These are phyloP conservation scores for Didymella segeticola DNA, from an alignment of 2,329 filamentous ascomycete genomes.

Conservation along the genomic window DNA sequence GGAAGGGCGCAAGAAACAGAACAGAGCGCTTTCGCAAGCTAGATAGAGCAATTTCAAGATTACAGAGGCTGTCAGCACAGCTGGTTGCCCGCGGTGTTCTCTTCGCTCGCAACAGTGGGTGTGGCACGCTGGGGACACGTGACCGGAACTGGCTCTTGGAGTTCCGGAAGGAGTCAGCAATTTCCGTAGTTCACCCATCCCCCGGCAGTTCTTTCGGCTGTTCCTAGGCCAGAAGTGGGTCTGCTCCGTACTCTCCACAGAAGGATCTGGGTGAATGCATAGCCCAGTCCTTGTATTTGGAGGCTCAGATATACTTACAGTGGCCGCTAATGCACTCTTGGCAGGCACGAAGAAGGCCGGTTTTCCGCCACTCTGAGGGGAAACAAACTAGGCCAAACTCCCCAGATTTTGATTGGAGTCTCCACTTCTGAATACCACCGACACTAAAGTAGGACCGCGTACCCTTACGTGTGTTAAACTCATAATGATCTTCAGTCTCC, in stretches of 20 bases:
- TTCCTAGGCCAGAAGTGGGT: neutral
- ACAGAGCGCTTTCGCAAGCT: too few relatives aligned
- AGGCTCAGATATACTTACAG: neutral
- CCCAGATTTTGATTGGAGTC: conserved; percentile 1
- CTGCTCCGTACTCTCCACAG: neutral
- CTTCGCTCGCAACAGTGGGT: too few relatives aligned
- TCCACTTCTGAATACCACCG: neutral
- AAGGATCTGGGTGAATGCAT: neutral
- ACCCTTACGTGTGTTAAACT: neutral
- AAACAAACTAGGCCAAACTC: neutral
- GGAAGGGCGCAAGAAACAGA: too few relatives aligned
- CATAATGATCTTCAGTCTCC: neutral
- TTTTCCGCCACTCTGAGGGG: conserved; percentile 1
- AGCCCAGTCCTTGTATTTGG: neutral
- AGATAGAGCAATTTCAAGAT: too few relatives aligned
- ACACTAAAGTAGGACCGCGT: neutral
- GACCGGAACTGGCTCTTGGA: neutral
- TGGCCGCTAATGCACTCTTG: neutral
- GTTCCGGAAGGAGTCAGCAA: neutral
- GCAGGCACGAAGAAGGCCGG: neutral
- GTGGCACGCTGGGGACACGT: too few relatives aligned
- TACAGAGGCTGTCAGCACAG: neutral
- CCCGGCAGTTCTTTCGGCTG: conserved; percentile 11
- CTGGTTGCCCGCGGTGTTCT: too few relatives aligned
- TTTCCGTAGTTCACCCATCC: conserved; percentile 2